These are phyloP conservation scores for Sporothrix pallida DNA, from an alignment of 2,329 filamentous ascomycete genomes.

Conservation along the genomic window DNA sequence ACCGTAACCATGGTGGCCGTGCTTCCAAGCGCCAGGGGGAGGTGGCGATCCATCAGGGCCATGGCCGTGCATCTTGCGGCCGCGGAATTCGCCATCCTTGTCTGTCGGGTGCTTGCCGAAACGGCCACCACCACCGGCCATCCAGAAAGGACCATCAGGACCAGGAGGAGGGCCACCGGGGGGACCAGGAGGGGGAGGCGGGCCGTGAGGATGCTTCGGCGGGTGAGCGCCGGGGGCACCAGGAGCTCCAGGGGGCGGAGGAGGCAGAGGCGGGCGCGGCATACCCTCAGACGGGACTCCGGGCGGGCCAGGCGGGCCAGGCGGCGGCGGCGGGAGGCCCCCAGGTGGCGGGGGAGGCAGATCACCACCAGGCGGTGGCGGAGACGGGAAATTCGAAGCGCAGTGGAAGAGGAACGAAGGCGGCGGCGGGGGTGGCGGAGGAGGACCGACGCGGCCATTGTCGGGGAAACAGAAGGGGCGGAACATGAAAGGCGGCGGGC, in stretches of 20 bases:
- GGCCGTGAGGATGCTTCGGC: constrained; percentile 25
- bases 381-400: constrained; percentile 22
- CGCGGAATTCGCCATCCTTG: constrained; percentile 22
- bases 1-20: constrained; percentile 9
- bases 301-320: background rate
- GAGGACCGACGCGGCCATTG: constrained; percentile 1
- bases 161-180: background rate
- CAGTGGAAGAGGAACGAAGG: constrained; percentile 39
- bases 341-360: constrained; percentile 9
- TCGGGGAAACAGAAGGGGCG: constrained; percentile 25
- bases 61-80: constrained; percentile 27
- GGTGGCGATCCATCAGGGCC: background rate
- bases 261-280: background rate
- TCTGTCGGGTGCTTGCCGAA: background rate
- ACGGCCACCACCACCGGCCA: background rate
- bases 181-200: constrained; percentile 33
- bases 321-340: background rate
- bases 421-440: constrained; percentile 31
- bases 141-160: constrained; percentile 22
- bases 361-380: constrained; percentile 1
- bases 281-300: background rate
- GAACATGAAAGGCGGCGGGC: constrained; percentile 12
- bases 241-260: background rate
- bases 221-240: background rate
- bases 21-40: constrained; percentile 4